Percentiles rank a stretch among this genome's conserved stretches.
Conservation (phyloP, 805 yeast species). For the Ogataea saltuana region DNA sequence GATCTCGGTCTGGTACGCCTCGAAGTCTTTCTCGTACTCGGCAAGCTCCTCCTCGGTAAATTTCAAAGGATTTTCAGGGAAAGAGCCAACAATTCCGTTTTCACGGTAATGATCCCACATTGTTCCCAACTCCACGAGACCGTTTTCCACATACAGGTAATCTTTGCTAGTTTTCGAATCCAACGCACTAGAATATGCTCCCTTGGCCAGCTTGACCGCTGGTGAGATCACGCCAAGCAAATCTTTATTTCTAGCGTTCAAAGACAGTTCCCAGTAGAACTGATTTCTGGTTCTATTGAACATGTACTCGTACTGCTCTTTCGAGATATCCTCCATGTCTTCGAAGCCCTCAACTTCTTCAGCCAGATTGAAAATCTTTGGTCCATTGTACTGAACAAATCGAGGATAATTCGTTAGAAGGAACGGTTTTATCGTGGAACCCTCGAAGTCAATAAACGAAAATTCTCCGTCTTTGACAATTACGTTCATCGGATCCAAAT, state of each 20-base stretch:
- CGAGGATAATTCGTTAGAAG: constrained; percentile 76
- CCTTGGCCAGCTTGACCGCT: constrained; percentile 65
- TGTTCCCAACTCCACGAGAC: constrained; percentile 61
- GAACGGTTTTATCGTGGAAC: constrained; percentile 77
- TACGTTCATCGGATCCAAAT: constrained; percentile 88
- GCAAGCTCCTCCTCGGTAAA: constrained; percentile 61
- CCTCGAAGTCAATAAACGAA: constrained; percentile 81
- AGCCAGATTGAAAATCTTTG: constrained; percentile 73
- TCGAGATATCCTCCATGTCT: constrained; percentile 66
- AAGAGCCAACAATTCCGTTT: constrained; percentile 52
- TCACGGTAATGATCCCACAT: constrained; percentile 69
- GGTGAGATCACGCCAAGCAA: constrained; percentile 85
- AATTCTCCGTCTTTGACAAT: constrained; percentile 47
- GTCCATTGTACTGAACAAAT: constrained; percentile 85
- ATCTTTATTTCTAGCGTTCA: constrained; percentile 63
- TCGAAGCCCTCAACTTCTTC: constrained; percentile 75
- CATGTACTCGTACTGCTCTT: constrained; percentile 83
- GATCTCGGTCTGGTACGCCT: constrained; percentile 65
- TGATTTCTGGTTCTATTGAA: constrained; percentile 89
- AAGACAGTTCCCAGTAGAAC: constrained; percentile 77
- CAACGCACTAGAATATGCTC: constrained; percentile 61
- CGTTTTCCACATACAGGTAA: constrained; percentile 63
- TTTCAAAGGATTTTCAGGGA: constrained; percentile 35
- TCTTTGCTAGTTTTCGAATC: constrained; percentile 60
- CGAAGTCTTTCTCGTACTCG: constrained; percentile 56